Conservation (phyloP, 257 asterid species). For the Rauvolfia tetraphylla region DNA sequence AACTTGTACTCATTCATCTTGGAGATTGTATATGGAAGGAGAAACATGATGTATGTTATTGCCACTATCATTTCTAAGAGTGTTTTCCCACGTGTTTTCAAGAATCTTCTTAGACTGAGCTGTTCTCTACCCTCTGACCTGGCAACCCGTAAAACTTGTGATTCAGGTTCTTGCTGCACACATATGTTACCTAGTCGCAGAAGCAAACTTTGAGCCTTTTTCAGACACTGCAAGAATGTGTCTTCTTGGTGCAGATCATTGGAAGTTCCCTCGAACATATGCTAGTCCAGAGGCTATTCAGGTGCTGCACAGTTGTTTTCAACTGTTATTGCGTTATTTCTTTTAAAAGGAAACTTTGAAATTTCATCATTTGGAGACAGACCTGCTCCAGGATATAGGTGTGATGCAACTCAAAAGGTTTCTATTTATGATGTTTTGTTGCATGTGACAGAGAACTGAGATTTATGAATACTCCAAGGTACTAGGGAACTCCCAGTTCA, state of each 20-base stretch:
- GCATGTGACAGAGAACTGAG: conserved; percentile 80
- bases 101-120: conserved; percentile 14
- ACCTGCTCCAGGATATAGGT: background rate
- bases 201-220: conserved; percentile 79
- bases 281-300: conserved; percentile 98
- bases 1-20: conserved; percentile 90
- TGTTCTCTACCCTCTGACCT: conserved; percentile 8
- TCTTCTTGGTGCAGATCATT: conserved; percentile 95
- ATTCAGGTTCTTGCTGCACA: conserved; percentile 89
- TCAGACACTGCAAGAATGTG: conserved; percentile 90
- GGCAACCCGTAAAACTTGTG: conserved; percentile 4
- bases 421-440: conserved; percentile 12
- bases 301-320: conserved; percentile 43
- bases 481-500: conserved; percentile 90
- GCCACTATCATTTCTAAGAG: background rate
- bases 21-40: conserved; percentile 98
- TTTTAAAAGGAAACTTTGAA: background rate
- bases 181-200: conserved; percentile 92
- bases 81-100: conserved; percentile 6
- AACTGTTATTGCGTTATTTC: conserved; percentile 12
- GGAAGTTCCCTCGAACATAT: conserved; percentile 82
- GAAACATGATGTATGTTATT: conserved; percentile 72
- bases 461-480: conserved; percentile 85
- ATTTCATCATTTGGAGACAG: background rate
- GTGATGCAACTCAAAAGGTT: conserved; percentile 4